Conservation (phyloP, 768 basidiomycete genomes). For the Lactifluus echinatus region DNA sequence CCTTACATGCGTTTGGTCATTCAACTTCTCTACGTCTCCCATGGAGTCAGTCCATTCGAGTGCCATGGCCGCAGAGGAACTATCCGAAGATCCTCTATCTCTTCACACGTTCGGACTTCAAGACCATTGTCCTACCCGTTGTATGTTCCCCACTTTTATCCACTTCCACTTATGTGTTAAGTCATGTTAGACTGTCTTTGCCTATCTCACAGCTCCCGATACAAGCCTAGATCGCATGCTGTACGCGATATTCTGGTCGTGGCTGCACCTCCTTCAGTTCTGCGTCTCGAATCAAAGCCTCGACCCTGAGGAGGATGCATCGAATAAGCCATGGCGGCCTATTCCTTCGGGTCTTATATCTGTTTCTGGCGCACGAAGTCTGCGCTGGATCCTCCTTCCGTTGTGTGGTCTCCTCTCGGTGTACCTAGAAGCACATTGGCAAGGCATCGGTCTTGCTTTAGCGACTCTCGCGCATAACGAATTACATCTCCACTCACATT, state of each 20-base stretch:
- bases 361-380: constrained; percentile 4
- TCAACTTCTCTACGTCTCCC: not conserved
- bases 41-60: not conserved
- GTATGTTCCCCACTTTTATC: not conserved
- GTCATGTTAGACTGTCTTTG: constrained; percentile 8
- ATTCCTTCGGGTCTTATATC: constrained; percentile 23
- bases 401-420: constrained; percentile 17
- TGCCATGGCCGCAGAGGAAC: not conserved
- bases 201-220: constrained; percentile 1
- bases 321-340: constrained; percentile 25
- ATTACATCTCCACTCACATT: constrained; percentile 17
- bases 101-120: constrained; percentile 12
- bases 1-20: not conserved
- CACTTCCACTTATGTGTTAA: not conserved
- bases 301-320: constrained; percentile 22
- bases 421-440: constrained; percentile 5
- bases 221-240: not conserved
- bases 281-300: constrained; percentile 24
- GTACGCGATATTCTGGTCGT: constrained; percentile 21
- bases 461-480: constrained; percentile 23
- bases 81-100: constrained; percentile 9
- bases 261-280: constrained; percentile 28
- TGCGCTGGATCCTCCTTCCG: constrained; percentile 23
- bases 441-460: constrained; percentile 14
- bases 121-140: constrained; percentile 14